Base-by-base conservation (phyloP, 1,139 yeast species). In the Sugiyamaella grinbergsii region DNA sequence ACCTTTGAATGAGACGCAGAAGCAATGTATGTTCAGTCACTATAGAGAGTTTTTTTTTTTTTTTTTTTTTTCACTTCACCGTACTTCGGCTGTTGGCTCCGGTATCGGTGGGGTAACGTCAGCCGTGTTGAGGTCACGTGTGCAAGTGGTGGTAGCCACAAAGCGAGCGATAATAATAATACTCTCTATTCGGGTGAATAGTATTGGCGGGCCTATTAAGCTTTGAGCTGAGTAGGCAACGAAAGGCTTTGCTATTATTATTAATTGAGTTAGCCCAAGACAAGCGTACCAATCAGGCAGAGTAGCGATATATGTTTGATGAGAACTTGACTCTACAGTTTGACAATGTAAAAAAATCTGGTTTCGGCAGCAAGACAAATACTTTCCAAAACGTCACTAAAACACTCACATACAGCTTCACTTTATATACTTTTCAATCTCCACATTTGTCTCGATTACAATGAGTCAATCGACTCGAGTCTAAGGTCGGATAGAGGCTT, bases 11-110 rank as follows among this genome's bases (percentile, higher is more conserved):
- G 15, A 5, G 36, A 28, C 44, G 34, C 34, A 40, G 34, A 40
- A 26, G 44, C 44, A 40, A 40, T 28, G 44, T 29, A 40, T 16
- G 29, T 38, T n/a, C 42, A 38, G 42, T 38, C 42, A 38, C 42
- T 39, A n/a, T 29, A 24, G 16, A 18, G 34, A 40, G 16, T 16
- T 28, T 28, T 20, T 40, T 40, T 40, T 39, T 40, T 29, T n/a
- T n/a, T n/a, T n/a, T n/a, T n/a, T n/a, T n/a, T n/a, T n/a, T 40
- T 40, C 34, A 40, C 44, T 40, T 40, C 44, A 40, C 44, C 34
- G 42, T 40, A 18, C 19, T 28, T 40, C 44, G 44, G 44, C 34
- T 16, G 7, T 7, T 15, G 6, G 5, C 44, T 26, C 44, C 44
- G 44, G 44, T 40, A 40, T 40, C 44, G 44, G 44, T 40, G 20